phyloP scores from a whole-genome alignment of 768 basidiomycete species.

The Naganishia friedmannii region DNA sequence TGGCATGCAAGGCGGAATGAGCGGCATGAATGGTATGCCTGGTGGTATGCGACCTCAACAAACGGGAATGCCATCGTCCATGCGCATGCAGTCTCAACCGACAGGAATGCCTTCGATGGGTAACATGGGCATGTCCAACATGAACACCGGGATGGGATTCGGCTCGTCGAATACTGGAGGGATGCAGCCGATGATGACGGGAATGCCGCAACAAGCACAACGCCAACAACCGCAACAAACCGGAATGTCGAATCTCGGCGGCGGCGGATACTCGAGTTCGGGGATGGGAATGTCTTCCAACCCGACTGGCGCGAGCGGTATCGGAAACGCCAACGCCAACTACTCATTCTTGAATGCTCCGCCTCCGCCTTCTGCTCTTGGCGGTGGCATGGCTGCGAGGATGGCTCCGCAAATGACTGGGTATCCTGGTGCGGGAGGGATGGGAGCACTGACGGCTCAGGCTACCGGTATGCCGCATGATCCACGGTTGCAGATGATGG shows the following conservation, averaged over 20 bases:
- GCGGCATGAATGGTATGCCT: conserved; percentile 6
- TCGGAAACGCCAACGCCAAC: conserved; percentile 23
- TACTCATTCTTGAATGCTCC: conserved; percentile 43
- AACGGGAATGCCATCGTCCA: conserved; percentile 24
- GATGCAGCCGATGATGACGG: conserved; percentile 27
- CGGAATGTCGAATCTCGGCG: conserved; percentile 24
- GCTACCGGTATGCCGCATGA: conserved; percentile 54
- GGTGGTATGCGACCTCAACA: conserved; percentile 23
- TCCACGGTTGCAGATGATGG: conserved; percentile 82
- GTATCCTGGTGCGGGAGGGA: conserved; percentile 53
- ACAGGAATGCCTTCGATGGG: conserved; percentile 23
- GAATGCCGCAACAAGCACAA: conserved; percentile 8
- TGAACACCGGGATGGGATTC: conserved; percentile 11
- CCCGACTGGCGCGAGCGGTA: conserved; percentile 11
- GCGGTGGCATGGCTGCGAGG: conserved; percentile 8
- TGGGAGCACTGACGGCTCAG: conserved; percentile 41
- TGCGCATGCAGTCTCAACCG: conserved; percentile 20
- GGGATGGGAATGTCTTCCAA: conserved; percentile 14
- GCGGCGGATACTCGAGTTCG: conserved; percentile 14
- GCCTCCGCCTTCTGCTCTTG: conserved; percentile 35
- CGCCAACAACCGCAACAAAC: conserved; percentile 23
- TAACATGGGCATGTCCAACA: conserved; percentile 16
- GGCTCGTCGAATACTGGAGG: neutral
- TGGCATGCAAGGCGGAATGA: neutral
- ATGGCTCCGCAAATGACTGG: conserved; percentile 61